These are phyloP conservation scores for Nidula niveotomentosa DNA, from an alignment of 1,284 basidiomycete species.

Conservation along the genomic window DNA sequence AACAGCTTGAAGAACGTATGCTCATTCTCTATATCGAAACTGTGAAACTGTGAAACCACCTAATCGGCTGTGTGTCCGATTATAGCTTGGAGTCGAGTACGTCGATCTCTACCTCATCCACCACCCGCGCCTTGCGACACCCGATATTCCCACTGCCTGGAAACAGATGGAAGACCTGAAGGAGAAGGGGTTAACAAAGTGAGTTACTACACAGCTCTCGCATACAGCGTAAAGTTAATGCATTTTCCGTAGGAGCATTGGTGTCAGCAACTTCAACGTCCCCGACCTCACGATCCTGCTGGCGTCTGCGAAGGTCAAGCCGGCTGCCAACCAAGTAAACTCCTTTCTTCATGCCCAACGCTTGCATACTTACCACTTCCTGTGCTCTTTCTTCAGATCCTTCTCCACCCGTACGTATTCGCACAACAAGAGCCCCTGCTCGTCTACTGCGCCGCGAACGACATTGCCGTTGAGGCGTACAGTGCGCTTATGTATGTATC, in stretches of 20 bases:
- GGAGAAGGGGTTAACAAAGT: conserved; percentile 59
- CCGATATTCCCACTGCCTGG: conserved; percentile 63
- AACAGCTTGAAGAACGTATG: conserved; percentile 59
- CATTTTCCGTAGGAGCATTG: conserved; percentile 54
- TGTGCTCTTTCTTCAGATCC: conserved; percentile 37
- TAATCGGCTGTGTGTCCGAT: not conserved
- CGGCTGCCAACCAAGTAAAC: conserved; percentile 73
- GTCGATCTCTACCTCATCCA: conserved; percentile 78
- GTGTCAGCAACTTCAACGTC: conserved; percentile 74
- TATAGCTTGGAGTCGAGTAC: conserved; percentile 60
- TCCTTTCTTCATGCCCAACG: not conserved
- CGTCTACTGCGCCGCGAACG: conserved; percentile 55
- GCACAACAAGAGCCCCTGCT: conserved; percentile 50
- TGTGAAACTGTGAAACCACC: not conserved
- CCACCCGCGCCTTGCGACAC: conserved; percentile 43
- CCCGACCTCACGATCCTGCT: conserved; percentile 54
- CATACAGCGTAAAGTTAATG: not conserved
- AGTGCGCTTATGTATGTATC: conserved; percentile 58
- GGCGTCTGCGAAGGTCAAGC: conserved; percentile 55
- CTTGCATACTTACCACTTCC: conserved; percentile 27
- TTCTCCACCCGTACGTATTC: conserved; percentile 75
- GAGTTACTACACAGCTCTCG: conserved; percentile 8
- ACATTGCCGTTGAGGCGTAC: conserved; percentile 74
- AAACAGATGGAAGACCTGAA: conserved; percentile 57
- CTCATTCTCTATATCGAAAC: conserved; percentile 1